Conservation (phyloP, 805 yeast species). For the Wickerhamomyces chambardii region DNA sequence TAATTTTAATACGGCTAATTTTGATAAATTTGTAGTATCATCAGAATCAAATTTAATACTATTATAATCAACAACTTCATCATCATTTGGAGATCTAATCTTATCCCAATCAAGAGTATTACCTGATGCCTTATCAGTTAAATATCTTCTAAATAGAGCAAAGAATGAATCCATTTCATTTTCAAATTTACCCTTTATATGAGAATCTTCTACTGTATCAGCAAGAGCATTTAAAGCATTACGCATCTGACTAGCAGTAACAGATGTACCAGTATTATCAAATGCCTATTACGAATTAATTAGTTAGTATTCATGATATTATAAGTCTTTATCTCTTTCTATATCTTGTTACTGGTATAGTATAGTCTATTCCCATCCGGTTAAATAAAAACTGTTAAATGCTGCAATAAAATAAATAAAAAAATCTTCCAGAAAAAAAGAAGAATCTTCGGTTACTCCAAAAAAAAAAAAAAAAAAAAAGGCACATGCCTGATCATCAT, state of each 20-base stretch:
- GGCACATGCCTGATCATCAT: too few species aligned
- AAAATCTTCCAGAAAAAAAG: too few species aligned
- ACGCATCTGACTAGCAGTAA: conserved; percentile 97
- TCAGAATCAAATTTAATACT: conserved; percentile 31
- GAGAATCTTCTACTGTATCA: conserved; percentile 59
- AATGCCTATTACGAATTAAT: conserved; percentile 60
- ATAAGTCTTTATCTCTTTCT: neutral
- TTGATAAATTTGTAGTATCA: conserved; percentile 41
- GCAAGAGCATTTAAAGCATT: conserved; percentile 86
- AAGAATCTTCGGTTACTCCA: too few species aligned
- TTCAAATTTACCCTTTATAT: conserved; percentile 55
- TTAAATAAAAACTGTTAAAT: too few species aligned
- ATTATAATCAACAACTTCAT: conserved; percentile 80
- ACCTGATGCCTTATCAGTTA: conserved; percentile 82
- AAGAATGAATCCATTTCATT: conserved; percentile 92
- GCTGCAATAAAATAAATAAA: too few species aligned
- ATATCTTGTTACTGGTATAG: neutral
- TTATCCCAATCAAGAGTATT: conserved; percentile 88
- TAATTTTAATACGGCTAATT: conserved; percentile 90
- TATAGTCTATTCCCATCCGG: too few species aligned
- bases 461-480: too few species aligned
- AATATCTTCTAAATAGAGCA: conserved; percentile 85
- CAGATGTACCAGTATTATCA: conserved; percentile 89
- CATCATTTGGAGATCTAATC: conserved; percentile 82
- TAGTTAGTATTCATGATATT: too few species aligned